These are phyloP conservation scores for Termitomyces sp. DNA, from an alignment of 1,284 basidiomycete species.

Conservation along the genomic window DNA sequence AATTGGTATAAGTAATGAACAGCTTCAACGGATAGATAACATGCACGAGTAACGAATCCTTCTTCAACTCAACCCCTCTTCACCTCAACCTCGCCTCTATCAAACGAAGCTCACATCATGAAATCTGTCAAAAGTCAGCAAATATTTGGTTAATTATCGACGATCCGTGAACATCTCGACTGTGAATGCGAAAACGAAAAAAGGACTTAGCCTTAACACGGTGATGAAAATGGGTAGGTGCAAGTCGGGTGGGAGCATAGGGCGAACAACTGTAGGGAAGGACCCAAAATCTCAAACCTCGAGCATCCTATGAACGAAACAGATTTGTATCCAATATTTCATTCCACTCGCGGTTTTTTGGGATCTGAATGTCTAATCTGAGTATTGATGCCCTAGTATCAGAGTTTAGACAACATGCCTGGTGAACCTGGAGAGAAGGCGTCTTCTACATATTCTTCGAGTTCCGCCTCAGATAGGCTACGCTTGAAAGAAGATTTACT, in stretches of 20 bases:
- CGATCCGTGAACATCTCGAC: not conserved
- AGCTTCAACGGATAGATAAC: not conserved
- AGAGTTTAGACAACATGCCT: conserved; percentile 29
- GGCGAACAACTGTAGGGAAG: not conserved
- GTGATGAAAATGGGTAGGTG: not conserved
- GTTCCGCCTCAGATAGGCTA: conserved; percentile 43
- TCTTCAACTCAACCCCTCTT: too few relatives aligned
- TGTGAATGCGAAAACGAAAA: conserved; percentile 7
- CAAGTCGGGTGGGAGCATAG: not conserved
- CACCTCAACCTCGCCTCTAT: not conserved
- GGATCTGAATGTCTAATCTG: not conserved
- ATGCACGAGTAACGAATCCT: not conserved
- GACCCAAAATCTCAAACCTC: not conserved
- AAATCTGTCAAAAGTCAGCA: conserved; percentile 16
- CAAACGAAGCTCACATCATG: not conserved
- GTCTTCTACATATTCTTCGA: conserved; percentile 30
- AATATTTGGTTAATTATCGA: not conserved
- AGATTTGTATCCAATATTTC: conserved; percentile 11
- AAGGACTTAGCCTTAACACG: conserved; percentile 14
- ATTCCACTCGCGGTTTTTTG: conserved; percentile 34
- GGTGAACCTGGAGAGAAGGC: conserved; percentile 36
- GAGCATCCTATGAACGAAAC: not conserved
- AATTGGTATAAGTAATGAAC: not conserved
- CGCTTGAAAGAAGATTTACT: conserved; percentile 45
- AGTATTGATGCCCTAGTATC: not conserved